Conservation (phyloP, 2,329 filamentous ascomycete species). For the Exophiala dermatitidis region DNA sequence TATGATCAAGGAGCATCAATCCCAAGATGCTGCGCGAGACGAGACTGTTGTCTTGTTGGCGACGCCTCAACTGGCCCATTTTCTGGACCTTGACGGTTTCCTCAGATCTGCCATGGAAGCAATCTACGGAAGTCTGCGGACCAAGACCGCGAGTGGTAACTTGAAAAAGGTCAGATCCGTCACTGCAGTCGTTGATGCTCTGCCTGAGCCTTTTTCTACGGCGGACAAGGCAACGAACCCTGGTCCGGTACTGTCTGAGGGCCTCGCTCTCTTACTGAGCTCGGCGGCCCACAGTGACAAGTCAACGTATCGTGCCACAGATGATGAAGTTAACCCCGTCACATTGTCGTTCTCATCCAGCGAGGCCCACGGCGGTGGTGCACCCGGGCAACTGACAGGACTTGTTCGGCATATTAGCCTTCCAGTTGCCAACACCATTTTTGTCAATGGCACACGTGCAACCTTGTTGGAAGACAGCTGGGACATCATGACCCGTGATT, state of each 20-base stretch:
- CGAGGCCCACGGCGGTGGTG: not conserved
- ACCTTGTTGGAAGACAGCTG: conserved; percentile 23
- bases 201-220: conserved; percentile 8
- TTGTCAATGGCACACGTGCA: conserved; percentile 21
- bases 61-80: conserved; percentile 14
- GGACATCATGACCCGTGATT: not conserved
- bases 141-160: not conserved
- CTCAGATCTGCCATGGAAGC: conserved; percentile 1
- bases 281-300: not conserved
- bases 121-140: not conserved
- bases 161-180: conserved; percentile 11
- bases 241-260: conserved; percentile 8
- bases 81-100: conserved; percentile 9
- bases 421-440: conserved; percentile 25
- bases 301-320: not conserved
- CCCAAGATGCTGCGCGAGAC: not conserved
- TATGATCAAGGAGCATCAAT: not conserved
- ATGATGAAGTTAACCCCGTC: not conserved
- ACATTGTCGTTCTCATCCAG: conserved; percentile 4
- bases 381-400: not conserved
- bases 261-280: conserved; percentile 20
- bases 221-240: not conserved
- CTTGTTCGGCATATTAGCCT: conserved; percentile 5
- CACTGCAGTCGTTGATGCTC: conserved; percentile 21
- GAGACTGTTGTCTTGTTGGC: conserved; percentile 10